phyloP scores from a whole-genome alignment of 306 rosid genomes.

The Malus sylvestris region DNA sequence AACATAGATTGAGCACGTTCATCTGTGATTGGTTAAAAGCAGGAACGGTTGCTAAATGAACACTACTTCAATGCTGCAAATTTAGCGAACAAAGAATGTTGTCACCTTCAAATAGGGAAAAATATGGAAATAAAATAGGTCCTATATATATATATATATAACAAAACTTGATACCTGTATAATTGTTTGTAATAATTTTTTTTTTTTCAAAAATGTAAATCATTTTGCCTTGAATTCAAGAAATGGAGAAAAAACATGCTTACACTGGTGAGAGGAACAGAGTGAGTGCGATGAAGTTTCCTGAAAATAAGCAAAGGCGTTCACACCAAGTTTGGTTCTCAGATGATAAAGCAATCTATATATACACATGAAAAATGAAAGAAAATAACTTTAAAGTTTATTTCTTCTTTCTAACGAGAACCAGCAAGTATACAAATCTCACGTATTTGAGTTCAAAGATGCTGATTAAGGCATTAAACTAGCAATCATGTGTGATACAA shows the following conservation, averaged over 20 bases:
- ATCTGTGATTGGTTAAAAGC: too few relatives aligned
- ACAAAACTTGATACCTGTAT: not conserved
- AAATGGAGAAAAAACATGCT: constrained; percentile 17
- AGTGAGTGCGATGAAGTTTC: constrained; percentile 65
- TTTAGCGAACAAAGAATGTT: not conserved
- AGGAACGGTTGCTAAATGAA: too few relatives aligned
- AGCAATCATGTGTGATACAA: not conserved
- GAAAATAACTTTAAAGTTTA: not conserved
- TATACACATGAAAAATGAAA: not conserved
- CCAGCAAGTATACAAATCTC: not conserved
- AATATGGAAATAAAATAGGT: not conserved
- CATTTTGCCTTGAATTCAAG: not conserved
- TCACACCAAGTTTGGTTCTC: not conserved
- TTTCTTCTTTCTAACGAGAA: not conserved
- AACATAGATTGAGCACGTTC: too few relatives aligned
- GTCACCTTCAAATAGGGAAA: not conserved
- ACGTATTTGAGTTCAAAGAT: not conserved
- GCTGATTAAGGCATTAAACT: not conserved
- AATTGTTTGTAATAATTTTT: not conserved
- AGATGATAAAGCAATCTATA: not conserved
- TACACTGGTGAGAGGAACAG: constrained; percentile 82
- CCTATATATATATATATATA: not conserved
- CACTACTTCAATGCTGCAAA: too few relatives aligned
- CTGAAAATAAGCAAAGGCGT: constrained; percentile 37
- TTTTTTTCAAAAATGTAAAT: not conserved